Percentiles rank a stretch among this genome's conserved stretches.
phyloP scores from a whole-genome alignment of 495 filamentous ascomycete species.

The Aspergillus carlsbadensis region DNA sequence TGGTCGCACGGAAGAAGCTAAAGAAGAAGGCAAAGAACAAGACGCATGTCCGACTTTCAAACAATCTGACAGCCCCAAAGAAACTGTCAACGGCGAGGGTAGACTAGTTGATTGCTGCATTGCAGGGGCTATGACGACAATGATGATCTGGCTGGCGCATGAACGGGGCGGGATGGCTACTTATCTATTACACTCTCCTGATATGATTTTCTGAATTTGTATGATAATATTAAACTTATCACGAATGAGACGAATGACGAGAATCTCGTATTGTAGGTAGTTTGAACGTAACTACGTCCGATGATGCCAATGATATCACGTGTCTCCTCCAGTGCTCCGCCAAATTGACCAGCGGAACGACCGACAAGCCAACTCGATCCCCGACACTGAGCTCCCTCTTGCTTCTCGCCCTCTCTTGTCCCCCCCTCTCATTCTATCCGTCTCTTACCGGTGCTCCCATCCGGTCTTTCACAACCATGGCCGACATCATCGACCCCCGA shows the following conservation, averaged over 20 bases:
- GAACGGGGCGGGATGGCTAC: not conserved
- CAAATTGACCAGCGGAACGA: constrained; percentile 5
- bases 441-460: not conserved
- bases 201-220: constrained; percentile 8
- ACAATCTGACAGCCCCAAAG: constrained; percentile 66
- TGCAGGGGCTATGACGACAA: constrained; percentile 2
- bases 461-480: constrained; percentile 47
- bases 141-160: constrained; percentile 10
- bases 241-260: constrained; percentile 1
- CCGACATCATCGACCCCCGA: constrained; percentile 67
- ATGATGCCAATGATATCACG: constrained; percentile 13
- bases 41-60: constrained; percentile 62
- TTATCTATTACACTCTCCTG: not conserved
- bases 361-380: not conserved
- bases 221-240: constrained; percentile 15
- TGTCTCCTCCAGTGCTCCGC: constrained; percentile 3
- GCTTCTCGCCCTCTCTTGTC: not conserved
- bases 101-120: constrained; percentile 41
- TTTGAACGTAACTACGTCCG: not conserved
- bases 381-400: constrained; percentile 9
- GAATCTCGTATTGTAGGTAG: not conserved
- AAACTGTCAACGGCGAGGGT: constrained; percentile 65
- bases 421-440: not conserved
- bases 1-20: constrained; percentile 82
- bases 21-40: constrained; percentile 72